Evolutionary conservation across 176 grass and related monocot species (phyloP), one percentile per base, ranked within the genome.

Genomic region (Puccinellia tenuiflora): DNA sequence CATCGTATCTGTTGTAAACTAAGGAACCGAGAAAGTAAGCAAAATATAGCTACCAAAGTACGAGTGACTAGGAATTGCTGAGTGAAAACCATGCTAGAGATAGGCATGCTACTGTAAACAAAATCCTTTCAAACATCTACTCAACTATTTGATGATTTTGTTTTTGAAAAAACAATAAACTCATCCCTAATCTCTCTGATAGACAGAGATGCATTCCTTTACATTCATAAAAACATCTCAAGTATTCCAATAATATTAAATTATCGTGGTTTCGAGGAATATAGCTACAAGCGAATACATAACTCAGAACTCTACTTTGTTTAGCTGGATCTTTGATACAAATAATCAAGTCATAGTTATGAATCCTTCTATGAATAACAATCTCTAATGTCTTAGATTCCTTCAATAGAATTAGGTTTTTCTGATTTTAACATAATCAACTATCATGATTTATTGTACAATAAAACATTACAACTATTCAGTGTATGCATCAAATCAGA

Each of bases 141-240:
- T 26, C 3, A 57, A 57, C 2, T 25, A 3, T 60, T 60, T 15
- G 12, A 29, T 60, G 24, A 56, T 7, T 5, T 25, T 0, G 14
- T 28, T 29, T 6, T 0, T 1, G 1, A 6, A 29, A 28, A 28
- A 13, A 26, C 3, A 24, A 56, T 11, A 56, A 3, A 57, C 9
- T 5, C 4, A 0, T 0, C 11, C 2, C 9, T 25, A 0, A 24
- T 56, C 0, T 6, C 1, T 57, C 13, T 25, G 0, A 60, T 4
- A 28, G 14, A 30, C 3, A 15, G 1, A 30, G 26, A 30, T 30
- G 12, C 59, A 16, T 62, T 16, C 4, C 15, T 61, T 29, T 61
- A 15, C 0, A 0, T 29, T 62, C 13, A 30, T 16, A 62, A 62
- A 62, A 30, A 16, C 13, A 7, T 62, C 12, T 30, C 1, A 14